Percentiles rank a stretch among this genome's conserved stretches.
Conservation (phyloP, 495 filamentous ascomycete species). For the Penicillium bialowiezense region DNA sequence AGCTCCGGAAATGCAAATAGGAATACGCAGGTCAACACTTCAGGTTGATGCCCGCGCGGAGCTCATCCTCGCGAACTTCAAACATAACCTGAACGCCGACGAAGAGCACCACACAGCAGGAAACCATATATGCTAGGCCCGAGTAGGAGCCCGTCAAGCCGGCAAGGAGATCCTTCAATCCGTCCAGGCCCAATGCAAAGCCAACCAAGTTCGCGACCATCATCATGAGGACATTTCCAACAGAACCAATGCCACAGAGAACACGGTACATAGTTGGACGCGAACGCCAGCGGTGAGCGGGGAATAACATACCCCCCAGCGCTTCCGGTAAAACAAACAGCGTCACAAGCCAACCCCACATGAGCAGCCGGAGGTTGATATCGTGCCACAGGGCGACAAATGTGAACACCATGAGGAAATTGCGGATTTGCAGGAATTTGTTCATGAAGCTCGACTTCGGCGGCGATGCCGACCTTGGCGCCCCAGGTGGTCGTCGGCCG, state of each 20-base stretch:
- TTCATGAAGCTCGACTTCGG: conserved; percentile 21
- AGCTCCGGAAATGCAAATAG: neutral
- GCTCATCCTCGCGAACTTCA: conserved; percentile 83
- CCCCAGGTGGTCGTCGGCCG: conserved; percentile 17
- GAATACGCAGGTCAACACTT: conserved; percentile 60
- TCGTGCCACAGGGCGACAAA: conserved; percentile 99
- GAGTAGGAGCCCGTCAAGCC: conserved; percentile 72
- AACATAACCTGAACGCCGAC: conserved; percentile 94
- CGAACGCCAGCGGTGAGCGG: conserved; percentile 62
- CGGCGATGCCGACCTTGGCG: conserved; percentile 13
- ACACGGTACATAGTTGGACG: conserved; percentile 69
- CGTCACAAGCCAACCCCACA: conserved; percentile 96
- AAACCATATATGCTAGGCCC: conserved; percentile 68
- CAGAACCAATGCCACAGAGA: conserved; percentile 80
- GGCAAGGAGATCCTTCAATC: conserved; percentile 68
- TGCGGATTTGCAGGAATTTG: conserved; percentile 49
- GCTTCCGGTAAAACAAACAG: conserved; percentile 91
- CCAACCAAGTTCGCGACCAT: conserved; percentile 93
- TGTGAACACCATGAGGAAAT: conserved; percentile 85
- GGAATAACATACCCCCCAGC: conserved; percentile 67
- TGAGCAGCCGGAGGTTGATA: conserved; percentile 84
- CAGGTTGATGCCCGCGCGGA: conserved; percentile 74
- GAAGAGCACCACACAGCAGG: conserved; percentile 71
- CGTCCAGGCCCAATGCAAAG: conserved; percentile 89
- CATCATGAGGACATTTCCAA: conserved; percentile 90